Evolutionary conservation across 1,139 yeast species (phyloP), one percentile per base, ranked within the genome.

Genomic region (Maudiozyma humilis): DNA sequence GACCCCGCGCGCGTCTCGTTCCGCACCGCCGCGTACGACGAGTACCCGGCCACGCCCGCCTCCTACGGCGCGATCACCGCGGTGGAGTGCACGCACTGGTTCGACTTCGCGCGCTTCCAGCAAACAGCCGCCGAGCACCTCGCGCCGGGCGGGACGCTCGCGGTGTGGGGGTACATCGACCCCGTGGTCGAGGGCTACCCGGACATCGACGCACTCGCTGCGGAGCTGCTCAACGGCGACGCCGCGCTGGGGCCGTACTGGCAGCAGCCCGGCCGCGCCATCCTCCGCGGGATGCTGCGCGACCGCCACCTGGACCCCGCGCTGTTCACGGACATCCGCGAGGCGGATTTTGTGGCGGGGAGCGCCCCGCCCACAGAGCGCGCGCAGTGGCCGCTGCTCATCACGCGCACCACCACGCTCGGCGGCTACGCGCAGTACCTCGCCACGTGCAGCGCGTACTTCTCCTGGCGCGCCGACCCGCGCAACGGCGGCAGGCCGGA

Each of bases 61-160:
- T 43, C 55, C 7, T 63, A 74, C 10, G 89, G 82, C 56, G 52
- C 83, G 51, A 66, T 84, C n/a, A 73, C 85, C 1, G 80, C 80
- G 7, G 93, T 88, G 0, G 88, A 86, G 59, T 82, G 88, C 40
- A 75, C 76, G 13, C 95, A 86, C 60, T 86, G 95, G 95, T 74
- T 85, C 44, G 71, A 80, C 33, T 76, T 75, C 48, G 69, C 65
- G 0, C 51, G 52, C 29, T 83, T 82, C 62, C 76, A 79, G 56
- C 23, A 31, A 10, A 52, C 59, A 8, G 77, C 75, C 45, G 71
- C 75, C 31, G 61, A 66, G 29, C 62, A 76, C 12, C 65, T 86
- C 47, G 73, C 71, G 48, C 68, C 73, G 0, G 71, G 70, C 18
- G 94, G 89, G 1, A 78, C 85, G 1, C 63, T 86, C 42, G 83